Conservation (phyloP, 2,329 filamentous ascomycete genomes). For the Sclerotinia glacialis region DNA sequence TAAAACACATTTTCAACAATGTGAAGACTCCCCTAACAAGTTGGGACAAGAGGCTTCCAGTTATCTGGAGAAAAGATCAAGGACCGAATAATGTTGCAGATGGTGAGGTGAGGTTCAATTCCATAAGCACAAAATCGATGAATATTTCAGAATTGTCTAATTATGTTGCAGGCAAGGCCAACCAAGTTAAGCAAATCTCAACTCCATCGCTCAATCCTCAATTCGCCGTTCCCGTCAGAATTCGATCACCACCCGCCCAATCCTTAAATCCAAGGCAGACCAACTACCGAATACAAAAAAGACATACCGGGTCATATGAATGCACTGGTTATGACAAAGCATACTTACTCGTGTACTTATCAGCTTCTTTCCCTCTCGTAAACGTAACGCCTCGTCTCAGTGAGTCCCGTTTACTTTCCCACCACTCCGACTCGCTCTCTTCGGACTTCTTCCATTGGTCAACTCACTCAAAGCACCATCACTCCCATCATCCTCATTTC, state of each 20-base stretch:
- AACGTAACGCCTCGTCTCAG: background rate
- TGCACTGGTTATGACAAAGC: slow-evolving; percentile 13
- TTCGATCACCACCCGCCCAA: slow-evolving; percentile 11
- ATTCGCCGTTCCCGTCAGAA: slow-evolving; percentile 11
- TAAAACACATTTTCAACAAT: too few species aligned
- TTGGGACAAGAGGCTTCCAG: too few species aligned
- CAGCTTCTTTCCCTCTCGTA: background rate
- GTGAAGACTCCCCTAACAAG: too few species aligned
- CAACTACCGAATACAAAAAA: slow-evolving; percentile 19
- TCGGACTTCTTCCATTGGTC: slow-evolving; percentile 33
- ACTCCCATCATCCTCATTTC: slow-evolving; percentile 32
- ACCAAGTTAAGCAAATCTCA: slow-evolving; percentile 8
- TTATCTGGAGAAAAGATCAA: too few species aligned
- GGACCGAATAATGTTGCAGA: too few species aligned
- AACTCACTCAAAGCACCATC: slow-evolving; percentile 31
- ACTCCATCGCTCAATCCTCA: slow-evolving; percentile 14
- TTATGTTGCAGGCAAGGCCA: background rate
- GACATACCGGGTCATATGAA: background rate
- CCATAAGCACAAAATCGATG: background rate
- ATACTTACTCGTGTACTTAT: slow-evolving; percentile 9
- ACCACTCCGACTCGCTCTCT: slow-evolving; percentile 18
- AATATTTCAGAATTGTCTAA: slow-evolving; percentile 4
- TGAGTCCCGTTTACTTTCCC: slow-evolving; percentile 23
- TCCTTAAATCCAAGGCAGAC: slow-evolving; percentile 13
- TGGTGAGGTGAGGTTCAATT: background rate